Conservation (phyloP, 257 asterid species). For the Gentiana dahurica region DNA sequence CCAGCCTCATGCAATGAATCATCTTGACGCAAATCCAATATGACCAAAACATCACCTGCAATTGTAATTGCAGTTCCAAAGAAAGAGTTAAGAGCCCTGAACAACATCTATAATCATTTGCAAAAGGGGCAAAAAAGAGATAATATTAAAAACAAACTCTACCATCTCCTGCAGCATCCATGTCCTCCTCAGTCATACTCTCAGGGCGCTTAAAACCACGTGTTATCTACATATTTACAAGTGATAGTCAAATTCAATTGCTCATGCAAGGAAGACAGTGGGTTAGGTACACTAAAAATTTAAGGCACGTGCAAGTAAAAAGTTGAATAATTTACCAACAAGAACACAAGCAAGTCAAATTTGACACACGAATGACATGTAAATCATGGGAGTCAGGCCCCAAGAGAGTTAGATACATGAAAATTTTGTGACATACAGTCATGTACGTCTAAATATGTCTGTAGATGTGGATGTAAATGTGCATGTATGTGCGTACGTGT, state of each 20-base stretch:
- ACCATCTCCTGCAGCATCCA: conserved; percentile 97
- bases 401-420: too few species aligned
- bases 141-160: neutral
- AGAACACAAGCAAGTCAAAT: too few species aligned
- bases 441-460: too few species aligned
- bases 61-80: neutral
- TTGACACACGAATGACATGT: too few species aligned
- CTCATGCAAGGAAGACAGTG: neutral
- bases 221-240: conserved; percentile 26
- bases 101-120: neutral
- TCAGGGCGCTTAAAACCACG: conserved; percentile 76
- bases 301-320: too few species aligned
- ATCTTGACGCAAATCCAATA: conserved; percentile 63
- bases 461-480: too few species aligned
- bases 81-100: neutral
- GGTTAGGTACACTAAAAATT: too few species aligned
- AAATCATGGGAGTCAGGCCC: too few species aligned
- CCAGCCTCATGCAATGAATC: conserved; percentile 74
- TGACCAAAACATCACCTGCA: conserved; percentile 73
- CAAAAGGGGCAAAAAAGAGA: neutral
- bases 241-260: neutral
- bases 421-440: too few species aligned
- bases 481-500: too few species aligned
- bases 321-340: too few species aligned
- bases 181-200: conserved; percentile 46